Evolutionary conservation across 1,284 basidiomycete genomes (phyloP).

Genomic region (Grifola frondosa): DNA sequence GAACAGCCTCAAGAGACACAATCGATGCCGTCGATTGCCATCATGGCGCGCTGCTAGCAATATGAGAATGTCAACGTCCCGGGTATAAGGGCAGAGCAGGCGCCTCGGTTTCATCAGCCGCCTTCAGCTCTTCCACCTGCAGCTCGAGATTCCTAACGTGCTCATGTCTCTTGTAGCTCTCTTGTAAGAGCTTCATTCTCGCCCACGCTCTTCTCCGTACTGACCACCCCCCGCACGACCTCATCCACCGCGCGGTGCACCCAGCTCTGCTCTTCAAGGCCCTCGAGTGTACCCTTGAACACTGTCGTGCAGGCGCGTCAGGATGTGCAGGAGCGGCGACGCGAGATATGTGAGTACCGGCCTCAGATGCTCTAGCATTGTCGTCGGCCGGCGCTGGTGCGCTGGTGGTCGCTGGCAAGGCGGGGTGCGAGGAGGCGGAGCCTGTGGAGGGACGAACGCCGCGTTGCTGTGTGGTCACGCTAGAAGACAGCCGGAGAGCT

Average conservation of each 20-base stretch:
- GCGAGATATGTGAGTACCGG: slow-evolving; percentile 79
- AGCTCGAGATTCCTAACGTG: no score
- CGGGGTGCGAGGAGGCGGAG: slow-evolving; percentile 11
- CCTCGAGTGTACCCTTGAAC: slow-evolving; percentile 70
- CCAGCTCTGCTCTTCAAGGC: slow-evolving; percentile 72
- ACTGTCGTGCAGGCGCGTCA: slow-evolving; percentile 81
- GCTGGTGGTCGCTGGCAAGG: slow-evolving; percentile 36
- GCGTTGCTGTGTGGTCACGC: slow-evolving; percentile 35
- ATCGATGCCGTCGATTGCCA: no score
- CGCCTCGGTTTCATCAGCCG: no score
- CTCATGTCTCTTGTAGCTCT: no score
- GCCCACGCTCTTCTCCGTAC: no score
- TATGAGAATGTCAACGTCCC: no score
- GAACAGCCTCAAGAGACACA: no score
- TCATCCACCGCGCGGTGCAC: slow-evolving; percentile 65
- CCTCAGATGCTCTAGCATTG: slow-evolving; percentile 68
- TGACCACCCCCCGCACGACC: slow-evolving; percentile 64
- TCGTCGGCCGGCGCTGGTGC: slow-evolving; percentile 33
- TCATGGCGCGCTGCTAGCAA: no score
- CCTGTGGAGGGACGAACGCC: slow-evolving; percentile 18
- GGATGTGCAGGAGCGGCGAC: no score
- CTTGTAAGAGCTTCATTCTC: no score
- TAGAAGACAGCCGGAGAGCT: slow-evolving; percentile 68
- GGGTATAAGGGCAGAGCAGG: no score
- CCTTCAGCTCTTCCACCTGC: no score